These are phyloP conservation scores for Elaeis guineensis DNA, from an alignment of 176 grass and related monocot species.

Conservation along the genomic window DNA sequence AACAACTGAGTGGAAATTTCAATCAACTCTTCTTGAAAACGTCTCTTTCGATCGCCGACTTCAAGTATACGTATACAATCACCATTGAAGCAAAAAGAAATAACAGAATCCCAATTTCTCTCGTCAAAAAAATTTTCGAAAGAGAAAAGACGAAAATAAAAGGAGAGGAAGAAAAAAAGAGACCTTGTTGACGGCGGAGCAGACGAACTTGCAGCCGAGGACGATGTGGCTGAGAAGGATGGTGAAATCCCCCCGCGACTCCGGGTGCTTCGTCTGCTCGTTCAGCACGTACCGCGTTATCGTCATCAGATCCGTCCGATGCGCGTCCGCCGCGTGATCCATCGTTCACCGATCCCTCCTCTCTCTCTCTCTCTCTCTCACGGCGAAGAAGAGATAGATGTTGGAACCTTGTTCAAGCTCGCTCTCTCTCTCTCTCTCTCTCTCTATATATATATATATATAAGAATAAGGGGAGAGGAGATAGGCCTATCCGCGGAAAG, in stretches of 20 bases:
- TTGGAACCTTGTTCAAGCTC: too few species aligned
- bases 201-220: slow-evolving; percentile 98
- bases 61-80: too few species aligned
- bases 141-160: not conserved
- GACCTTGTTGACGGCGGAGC: slow-evolving; percentile 86
- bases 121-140: not conserved
- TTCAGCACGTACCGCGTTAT: slow-evolving; percentile 88
- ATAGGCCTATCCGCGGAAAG: slow-evolving; percentile 26
- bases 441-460: too few species aligned
- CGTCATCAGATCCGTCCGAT: slow-evolving; percentile 93
- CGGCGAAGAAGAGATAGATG: not conserved
- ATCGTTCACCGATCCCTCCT: slow-evolving; percentile 16
- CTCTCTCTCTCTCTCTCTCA: too few species aligned
- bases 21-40: too few species aligned
- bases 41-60: too few species aligned
- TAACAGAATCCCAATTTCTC: not conserved
- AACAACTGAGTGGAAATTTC: too few species aligned
- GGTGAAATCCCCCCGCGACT: slow-evolving; percentile 85
- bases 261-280: slow-evolving; percentile 72
- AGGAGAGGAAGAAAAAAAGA: not conserved
- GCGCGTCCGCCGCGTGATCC: slow-evolving; percentile 76
- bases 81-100: not conserved
- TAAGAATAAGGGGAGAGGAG: not conserved
- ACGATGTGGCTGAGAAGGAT: slow-evolving; percentile 99
- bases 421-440: too few species aligned